phyloP scores from a whole-genome alignment of 179 eudicot genomes.

The Spinacia oleracea region DNA sequence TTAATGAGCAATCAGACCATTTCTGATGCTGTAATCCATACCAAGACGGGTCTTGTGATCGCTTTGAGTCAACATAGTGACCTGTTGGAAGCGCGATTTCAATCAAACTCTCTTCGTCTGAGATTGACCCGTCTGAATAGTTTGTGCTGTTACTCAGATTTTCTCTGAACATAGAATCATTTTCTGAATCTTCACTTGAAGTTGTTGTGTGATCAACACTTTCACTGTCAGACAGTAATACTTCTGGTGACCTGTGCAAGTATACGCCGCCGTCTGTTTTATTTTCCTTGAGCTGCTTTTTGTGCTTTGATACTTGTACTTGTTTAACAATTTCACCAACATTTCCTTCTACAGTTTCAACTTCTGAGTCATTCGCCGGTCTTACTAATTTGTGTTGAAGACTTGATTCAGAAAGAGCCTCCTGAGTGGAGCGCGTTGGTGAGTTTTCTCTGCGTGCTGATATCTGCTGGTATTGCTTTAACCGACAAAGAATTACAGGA shows the following conservation, averaged over 20 bases:
- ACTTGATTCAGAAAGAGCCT: not conserved
- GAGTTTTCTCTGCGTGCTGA: slow-evolving; percentile 1
- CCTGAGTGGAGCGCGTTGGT: not conserved
- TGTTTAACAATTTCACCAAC: not conserved
- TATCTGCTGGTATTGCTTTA: slow-evolving; percentile 25
- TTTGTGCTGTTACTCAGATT: slow-evolving; percentile 24
- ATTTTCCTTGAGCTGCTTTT: not conserved
- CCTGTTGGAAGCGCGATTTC: slow-evolving; percentile 83
- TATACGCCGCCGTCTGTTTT: not conserved
- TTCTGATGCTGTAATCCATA: slow-evolving; percentile 34
- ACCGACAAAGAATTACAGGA: slow-evolving; percentile 32
- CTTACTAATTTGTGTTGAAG: not conserved
- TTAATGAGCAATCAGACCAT: slow-evolving; percentile 30
- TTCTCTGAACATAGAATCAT: slow-evolving; percentile 42
- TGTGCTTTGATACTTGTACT: not conserved
- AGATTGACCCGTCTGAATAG: slow-evolving; percentile 65
- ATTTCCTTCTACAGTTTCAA: not conserved
- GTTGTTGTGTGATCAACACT: slow-evolving; percentile 36
- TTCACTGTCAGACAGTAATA: slow-evolving; percentile 51
- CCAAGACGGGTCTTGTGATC: slow-evolving; percentile 11
- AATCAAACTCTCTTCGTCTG: slow-evolving; percentile 86
- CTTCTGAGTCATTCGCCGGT: not conserved
- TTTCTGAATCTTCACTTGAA: slow-evolving; percentile 58
- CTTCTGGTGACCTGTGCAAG: slow-evolving; percentile 30
- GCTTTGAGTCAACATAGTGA: slow-evolving; percentile 43